phyloP scores from a whole-genome alignment of 345 rosid species.

The Lepidium aucheri region DNA sequence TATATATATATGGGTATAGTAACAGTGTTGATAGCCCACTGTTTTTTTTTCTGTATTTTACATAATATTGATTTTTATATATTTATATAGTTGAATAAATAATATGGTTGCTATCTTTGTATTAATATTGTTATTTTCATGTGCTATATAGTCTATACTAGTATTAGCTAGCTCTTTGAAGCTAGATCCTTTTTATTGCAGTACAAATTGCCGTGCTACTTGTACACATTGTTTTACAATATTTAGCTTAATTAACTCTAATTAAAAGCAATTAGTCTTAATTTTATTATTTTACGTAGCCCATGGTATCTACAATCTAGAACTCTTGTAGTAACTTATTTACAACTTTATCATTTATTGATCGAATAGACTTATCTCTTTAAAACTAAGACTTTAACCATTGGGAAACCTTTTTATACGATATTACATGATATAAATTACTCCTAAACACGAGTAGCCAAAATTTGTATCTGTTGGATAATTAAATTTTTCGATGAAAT shows the following conservation, averaged over 20 bases:
- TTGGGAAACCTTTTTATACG: not conserved
- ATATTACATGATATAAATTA: not conserved
- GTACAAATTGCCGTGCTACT: not conserved
- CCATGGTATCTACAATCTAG: too few species aligned
- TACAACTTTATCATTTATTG: not conserved
- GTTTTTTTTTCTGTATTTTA: too few species aligned
- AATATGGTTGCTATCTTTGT: too few species aligned
- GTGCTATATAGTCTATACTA: not conserved
- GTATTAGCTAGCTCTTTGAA: not conserved
- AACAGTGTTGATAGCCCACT: too few species aligned
- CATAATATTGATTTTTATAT: too few species aligned
- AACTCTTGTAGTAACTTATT: too few species aligned
- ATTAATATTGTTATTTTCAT: not conserved
- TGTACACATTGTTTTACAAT: not conserved
- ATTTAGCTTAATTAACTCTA: not conserved
- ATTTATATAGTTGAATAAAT: too few species aligned
- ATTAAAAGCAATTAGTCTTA: too few species aligned
- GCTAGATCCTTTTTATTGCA: not conserved
- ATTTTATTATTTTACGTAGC: too few species aligned
- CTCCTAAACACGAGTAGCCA: not conserved
- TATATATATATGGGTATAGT: too few species aligned
- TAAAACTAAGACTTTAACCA: not conserved
- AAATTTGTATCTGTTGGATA: not conserved
- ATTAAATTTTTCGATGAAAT: not conserved
- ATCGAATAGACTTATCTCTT: not conserved